These are phyloP conservation scores for Teratosphaeria gauchensis DNA, from an alignment of 2,329 filamentous ascomycete genomes.

Conservation along the genomic window DNA sequence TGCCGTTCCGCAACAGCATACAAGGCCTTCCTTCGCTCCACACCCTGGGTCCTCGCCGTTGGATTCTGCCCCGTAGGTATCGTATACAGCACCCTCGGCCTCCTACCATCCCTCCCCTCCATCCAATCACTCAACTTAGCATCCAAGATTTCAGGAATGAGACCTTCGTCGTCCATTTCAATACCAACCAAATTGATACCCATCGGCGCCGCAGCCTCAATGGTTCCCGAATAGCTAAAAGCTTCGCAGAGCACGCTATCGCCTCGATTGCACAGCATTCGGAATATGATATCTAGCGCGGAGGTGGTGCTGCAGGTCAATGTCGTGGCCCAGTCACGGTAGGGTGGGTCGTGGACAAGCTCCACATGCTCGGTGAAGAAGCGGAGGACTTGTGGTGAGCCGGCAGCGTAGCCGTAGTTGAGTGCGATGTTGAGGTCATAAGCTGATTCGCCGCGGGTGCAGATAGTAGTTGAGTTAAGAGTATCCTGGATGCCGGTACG, in stretches of 20 bases:
- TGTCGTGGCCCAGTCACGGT: constrained; percentile 79
- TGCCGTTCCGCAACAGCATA: constrained; percentile 76
- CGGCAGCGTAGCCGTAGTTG: constrained; percentile 89
- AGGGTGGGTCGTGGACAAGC: constrained; percentile 75
- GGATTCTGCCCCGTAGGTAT: constrained; percentile 83
- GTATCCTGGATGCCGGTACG: background rate
- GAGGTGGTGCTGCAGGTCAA: constrained; percentile 81
- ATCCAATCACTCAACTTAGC: constrained; percentile 58
- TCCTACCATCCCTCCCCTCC: constrained; percentile 46
- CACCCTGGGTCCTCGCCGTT: constrained; percentile 71
- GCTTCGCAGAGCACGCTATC: constrained; percentile 80
- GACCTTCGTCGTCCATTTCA: constrained; percentile 56
- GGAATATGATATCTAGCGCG: constrained; percentile 70
- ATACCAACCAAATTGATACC: constrained; percentile 53
- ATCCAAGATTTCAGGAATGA: constrained; percentile 54
- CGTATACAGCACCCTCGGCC: constrained; percentile 60
- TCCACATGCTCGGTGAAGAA: constrained; percentile 95
- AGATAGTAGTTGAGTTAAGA: background rate
- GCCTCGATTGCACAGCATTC: constrained; percentile 68
- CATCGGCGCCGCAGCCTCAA: constrained; percentile 55
- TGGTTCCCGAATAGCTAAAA: constrained; percentile 72
- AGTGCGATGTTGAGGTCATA: constrained; percentile 78
- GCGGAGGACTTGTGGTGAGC: constrained; percentile 76
- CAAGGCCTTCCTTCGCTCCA: constrained; percentile 57
- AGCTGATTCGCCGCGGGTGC: constrained; percentile 30